These are phyloP conservation scores for Iris macrosiphon DNA, from an alignment of 106 monocot genomes.

Conservation along the genomic window DNA sequence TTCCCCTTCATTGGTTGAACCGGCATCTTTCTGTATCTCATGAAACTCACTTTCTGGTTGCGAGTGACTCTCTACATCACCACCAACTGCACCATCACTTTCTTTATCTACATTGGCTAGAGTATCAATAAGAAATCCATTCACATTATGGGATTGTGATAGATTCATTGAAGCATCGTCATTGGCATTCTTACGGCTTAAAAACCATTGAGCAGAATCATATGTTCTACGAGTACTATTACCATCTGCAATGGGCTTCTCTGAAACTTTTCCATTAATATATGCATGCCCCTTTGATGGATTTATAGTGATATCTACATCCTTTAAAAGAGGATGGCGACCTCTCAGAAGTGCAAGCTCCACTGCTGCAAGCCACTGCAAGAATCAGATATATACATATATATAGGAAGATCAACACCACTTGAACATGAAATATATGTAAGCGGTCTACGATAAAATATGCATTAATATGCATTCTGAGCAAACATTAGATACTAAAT, in stretches of 20 bases:
- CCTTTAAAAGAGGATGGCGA: conserved; percentile 83
- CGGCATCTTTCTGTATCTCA: conserved; percentile 2
- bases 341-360: conserved; percentile 89
- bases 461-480: neutral
- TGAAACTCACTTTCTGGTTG: conserved; percentile 11
- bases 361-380: conserved; percentile 98
- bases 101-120: conserved; percentile 5
- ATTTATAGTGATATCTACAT: conserved; percentile 71
- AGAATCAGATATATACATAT: conserved; percentile 3
- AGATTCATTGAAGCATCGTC: conserved; percentile 14
- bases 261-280: conserved; percentile 16
- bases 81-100: conserved; percentile 16
- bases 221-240: conserved; percentile 6
- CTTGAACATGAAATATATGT: too few relatives aligned
- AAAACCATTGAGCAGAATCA: conserved; percentile 18
- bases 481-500: neutral
- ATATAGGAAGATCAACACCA: conserved; percentile 5
- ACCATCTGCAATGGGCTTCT: conserved; percentile 2
- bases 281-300: conserved; percentile 52
- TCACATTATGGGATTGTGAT: conserved; percentile 17
- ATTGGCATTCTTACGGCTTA: conserved; percentile 11
- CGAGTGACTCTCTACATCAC: conserved; percentile 1
- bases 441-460: neutral
- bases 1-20: conserved; percentile 4
- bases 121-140: conserved; percentile 29